Percentiles rank a stretch among this genome's conserved stretches.
Conservation (phyloP, 371 early-diverging fungal genomes). For the Synchytrium microbalum region DNA sequence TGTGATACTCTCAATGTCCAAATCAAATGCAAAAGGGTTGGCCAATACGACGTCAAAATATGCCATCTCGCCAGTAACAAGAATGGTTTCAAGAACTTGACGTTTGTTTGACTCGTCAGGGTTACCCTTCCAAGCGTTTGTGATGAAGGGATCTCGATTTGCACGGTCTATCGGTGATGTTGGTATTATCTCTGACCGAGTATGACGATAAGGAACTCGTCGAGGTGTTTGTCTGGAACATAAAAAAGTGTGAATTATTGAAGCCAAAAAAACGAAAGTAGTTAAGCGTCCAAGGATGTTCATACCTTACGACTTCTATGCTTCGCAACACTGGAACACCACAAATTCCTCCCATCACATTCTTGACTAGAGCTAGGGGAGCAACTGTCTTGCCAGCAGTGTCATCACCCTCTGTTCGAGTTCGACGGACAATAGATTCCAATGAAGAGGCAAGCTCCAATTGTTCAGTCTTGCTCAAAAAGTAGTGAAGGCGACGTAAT, state of each 20-base stretch:
- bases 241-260: neutral
- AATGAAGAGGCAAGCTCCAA: constrained; percentile 48
- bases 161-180: constrained; percentile 16
- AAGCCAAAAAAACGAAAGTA: constrained; percentile 1
- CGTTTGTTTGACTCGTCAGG: neutral
- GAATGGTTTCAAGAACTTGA: constrained; percentile 12
- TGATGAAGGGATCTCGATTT: constrained; percentile 56
- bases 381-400: constrained; percentile 20
- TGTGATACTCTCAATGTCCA: constrained; percentile 59
- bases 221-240: constrained; percentile 17
- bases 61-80: constrained; percentile 59
- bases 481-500: constrained; percentile 52
- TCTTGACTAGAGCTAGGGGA: constrained; percentile 44
- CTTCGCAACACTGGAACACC: constrained; percentile 31
- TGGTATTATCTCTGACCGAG: constrained; percentile 20
- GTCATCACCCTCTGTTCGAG: constrained; percentile 19
- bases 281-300: no score
- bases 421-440: constrained; percentile 19
- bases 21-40: constrained; percentile 73
- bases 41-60: constrained; percentile 61
- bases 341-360: constrained; percentile 40
- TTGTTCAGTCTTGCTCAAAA: constrained; percentile 60
- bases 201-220: constrained; percentile 29
- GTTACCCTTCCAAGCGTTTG: constrained; percentile 20
- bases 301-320: constrained; percentile 28